A percentile compares a stretch with the other conserved stretches of the same genome.
Evolutionary conservation across 139 green algal species (phyloP).

Genomic region (Haematococcus lacustris): DNA sequence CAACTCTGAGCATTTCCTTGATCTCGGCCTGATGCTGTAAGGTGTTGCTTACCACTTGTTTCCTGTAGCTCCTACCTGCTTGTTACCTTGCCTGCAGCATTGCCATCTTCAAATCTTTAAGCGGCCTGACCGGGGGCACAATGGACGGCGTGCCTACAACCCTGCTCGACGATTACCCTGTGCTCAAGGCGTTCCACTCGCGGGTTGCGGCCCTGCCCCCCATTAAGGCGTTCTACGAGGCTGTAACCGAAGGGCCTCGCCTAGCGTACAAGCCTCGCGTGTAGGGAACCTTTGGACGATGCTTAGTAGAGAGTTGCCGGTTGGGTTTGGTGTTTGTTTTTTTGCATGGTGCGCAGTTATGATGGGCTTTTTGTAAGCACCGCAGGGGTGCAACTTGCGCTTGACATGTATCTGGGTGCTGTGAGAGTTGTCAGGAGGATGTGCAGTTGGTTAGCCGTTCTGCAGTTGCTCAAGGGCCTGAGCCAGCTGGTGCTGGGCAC

Average conservation of each 20-base stretch:
- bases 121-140: neutral
- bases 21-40: neutral
- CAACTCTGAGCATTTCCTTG: neutral
- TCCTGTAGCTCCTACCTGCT: neutral
- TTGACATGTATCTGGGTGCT: too few relatives aligned
- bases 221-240: slow-evolving; percentile 1
- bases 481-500: too few relatives aligned
- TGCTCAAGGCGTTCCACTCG: slow-evolving; percentile 14
- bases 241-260: slow-evolving; percentile 2
- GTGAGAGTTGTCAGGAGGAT: too few relatives aligned
- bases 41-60: neutral
- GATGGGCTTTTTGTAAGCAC: too few relatives aligned
- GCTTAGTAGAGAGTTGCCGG: too few relatives aligned
- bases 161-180: slow-evolving; percentile 11
- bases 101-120: neutral
- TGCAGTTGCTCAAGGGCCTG: too few relatives aligned
- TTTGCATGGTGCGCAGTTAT: too few relatives aligned
- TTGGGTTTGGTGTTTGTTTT: too few relatives aligned
- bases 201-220: slow-evolving; percentile 9
- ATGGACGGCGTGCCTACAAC: slow-evolving; percentile 13
- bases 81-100: slow-evolving; percentile 1
- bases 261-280: slow-evolving; percentile 4
- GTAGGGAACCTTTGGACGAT: too few relatives aligned
- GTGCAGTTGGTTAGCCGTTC: too few relatives aligned
- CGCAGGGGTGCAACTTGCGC: too few relatives aligned